These are phyloP conservation scores for Fibroporia radiculosa DNA, from an alignment of 768 basidiomycete genomes.

Conservation along the genomic window DNA sequence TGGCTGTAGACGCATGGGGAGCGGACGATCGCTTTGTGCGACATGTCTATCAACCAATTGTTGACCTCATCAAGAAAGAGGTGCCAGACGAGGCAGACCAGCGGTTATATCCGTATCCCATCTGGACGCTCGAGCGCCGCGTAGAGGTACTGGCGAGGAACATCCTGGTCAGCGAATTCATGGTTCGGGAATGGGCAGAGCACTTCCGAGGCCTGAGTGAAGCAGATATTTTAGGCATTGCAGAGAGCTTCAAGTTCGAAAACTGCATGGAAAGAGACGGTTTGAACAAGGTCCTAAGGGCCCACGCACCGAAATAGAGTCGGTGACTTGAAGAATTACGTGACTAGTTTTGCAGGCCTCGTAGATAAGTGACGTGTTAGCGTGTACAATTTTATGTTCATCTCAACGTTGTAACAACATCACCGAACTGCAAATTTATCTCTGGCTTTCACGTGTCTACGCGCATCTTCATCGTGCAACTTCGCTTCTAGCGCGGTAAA, in stretches of 20 bases:
- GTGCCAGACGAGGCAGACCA: constrained; percentile 39
- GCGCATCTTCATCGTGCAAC: constrained; percentile 54
- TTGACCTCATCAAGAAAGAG: constrained; percentile 54
- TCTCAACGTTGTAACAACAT: neutral
- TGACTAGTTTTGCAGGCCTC: neutral
- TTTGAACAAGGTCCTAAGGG: constrained; percentile 31
- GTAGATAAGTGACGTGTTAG: no score
- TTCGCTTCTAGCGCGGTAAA: constrained; percentile 52
- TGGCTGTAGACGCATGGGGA: constrained; percentile 80
- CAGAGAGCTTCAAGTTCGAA: constrained; percentile 64
- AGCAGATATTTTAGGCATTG: constrained; percentile 61
- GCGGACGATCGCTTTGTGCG: constrained; percentile 52
- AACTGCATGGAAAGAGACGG: constrained; percentile 62
- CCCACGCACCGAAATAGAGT: constrained; percentile 14
- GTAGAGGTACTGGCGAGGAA: constrained; percentile 54
- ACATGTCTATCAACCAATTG: constrained; percentile 56
- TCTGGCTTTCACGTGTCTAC: constrained; percentile 52
- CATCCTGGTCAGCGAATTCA: constrained; percentile 63
- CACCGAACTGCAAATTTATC: constrained; percentile 35
- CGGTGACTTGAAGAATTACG: neutral
- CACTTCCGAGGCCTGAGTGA: constrained; percentile 53
- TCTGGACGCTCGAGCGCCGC: constrained; percentile 53
- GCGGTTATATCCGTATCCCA: constrained; percentile 52
- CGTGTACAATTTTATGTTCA: constrained; percentile 1
- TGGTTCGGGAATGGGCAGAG: constrained; percentile 68